Evolutionary conservation across 371 early-diverging fungal species (phyloP), one percentile per base, ranked within the genome.

Genomic region (Mortierella sp.): DNA sequence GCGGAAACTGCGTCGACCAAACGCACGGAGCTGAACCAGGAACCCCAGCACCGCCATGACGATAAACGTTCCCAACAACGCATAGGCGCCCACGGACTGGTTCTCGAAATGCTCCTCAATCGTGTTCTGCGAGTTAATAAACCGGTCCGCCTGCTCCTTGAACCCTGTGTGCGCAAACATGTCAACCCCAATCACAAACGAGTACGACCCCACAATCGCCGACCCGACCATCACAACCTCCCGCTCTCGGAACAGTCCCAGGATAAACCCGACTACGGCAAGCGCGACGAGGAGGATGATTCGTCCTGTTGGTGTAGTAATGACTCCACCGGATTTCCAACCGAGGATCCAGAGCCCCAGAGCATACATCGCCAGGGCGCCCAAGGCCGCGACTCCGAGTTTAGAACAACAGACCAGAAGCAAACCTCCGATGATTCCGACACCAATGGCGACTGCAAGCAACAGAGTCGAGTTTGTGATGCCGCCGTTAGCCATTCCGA

Each of bases 121-220:
- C 10, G 50, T 66, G 68, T 68, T 74, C 43, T 63, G 70, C 40
- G 74, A 71, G 45, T 79, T 73, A 68, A 85, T 53, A 63, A 90
- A 86, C 6, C 40, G 40, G 7, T 77, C 43, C 0, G 79, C 77
- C n/a, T 86, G 73, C 2, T 69, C 53, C 3, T 64, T 74, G 82
- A 96, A 94, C 0, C 95, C 96, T 0, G 94, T 94, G 45, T 91
- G 89, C 10, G 88, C 91, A 81, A 91, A 96, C 65, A 92, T 87
- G 85, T 96, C 96, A 50, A 95, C 77, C 13, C 95, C 96, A 58
- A 94, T 83, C 74, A 94, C 89, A 47, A 93, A 76, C 31, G 90
- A 82, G 73, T 93, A 95, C 1, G 95, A 85, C 0, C 96, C 96
- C 52, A 89, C 87, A 16, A 94, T 77, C 3, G 93, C 83, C 1